phyloP scores from a whole-genome alignment of 192 early-diverging fungal species.

The Rhizophagus prolifer region DNA sequence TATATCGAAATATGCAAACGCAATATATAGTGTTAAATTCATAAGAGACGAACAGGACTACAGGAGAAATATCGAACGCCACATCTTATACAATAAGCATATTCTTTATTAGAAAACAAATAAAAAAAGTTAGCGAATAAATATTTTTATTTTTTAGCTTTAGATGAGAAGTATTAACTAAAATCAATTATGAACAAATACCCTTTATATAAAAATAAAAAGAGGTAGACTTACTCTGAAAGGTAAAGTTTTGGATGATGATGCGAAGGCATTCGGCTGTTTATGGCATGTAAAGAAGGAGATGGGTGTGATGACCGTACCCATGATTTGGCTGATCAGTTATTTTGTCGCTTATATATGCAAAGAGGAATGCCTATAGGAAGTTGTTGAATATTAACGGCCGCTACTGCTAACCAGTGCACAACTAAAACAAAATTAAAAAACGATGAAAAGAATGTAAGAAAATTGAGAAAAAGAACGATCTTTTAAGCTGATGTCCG shows the following conservation, averaged over 20 bases:
- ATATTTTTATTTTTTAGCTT: neutral
- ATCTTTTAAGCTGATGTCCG: neutral
- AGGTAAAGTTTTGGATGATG: slow-evolving; percentile 22
- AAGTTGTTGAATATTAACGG: neutral
- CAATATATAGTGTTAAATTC: too few species aligned
- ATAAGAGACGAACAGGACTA: too few species aligned
- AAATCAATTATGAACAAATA: neutral
- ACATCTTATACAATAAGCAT: too few species aligned
- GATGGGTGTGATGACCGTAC: slow-evolving; percentile 27
- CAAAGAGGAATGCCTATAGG: slow-evolving; percentile 27
- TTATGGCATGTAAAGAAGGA: slow-evolving; percentile 30
- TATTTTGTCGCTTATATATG: slow-evolving; percentile 29
- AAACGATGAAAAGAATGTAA: neutral
- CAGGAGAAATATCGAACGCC: too few species aligned
- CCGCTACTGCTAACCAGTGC: neutral
- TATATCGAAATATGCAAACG: too few species aligned
- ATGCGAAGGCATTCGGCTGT: slow-evolving; percentile 28
- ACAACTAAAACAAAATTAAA: slow-evolving; percentile 4
- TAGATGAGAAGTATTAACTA: neutral
- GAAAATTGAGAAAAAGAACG: neutral
- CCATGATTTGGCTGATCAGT: slow-evolving; percentile 34
- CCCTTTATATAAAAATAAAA: neutral
- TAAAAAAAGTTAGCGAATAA: neutral
- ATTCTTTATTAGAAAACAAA: too few species aligned
- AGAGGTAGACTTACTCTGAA: slow-evolving; percentile 11